Percentiles rank a stretch among this genome's conserved stretches.
Conservation (phyloP, 2,329 filamentous ascomycete genomes). For the Fusarium sp. region DNA sequence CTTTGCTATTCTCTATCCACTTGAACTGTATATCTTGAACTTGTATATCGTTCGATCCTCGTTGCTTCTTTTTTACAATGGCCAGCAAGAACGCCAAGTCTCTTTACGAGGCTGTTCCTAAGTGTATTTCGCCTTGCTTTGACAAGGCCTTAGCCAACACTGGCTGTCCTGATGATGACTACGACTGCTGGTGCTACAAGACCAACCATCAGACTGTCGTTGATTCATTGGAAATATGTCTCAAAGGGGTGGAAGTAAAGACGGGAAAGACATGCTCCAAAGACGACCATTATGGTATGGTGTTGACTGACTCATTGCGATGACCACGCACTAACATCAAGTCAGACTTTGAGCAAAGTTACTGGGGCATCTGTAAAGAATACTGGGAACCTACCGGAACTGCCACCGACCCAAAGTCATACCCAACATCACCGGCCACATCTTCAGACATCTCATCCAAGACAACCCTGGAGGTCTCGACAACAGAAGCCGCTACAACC, state of each 20-base stretch:
- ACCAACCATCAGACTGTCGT: slow-evolving; percentile 44
- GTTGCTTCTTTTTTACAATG: slow-evolving; percentile 14
- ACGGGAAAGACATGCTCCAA: slow-evolving; percentile 35
- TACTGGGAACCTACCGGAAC: slow-evolving; percentile 47
- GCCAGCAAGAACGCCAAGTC: slow-evolving; percentile 39
- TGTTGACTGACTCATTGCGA: rapidly evolving
- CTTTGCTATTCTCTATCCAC: not conserved
- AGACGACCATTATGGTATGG: slow-evolving; percentile 43
- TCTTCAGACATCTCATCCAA: not conserved
- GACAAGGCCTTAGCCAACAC: slow-evolving; percentile 44
- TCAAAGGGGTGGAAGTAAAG: slow-evolving; percentile 35
- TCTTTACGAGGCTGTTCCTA: slow-evolving; percentile 37
- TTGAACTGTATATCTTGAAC: not conserved
- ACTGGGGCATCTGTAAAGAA: slow-evolving; percentile 48
- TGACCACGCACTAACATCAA: not conserved
- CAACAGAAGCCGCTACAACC: slow-evolving; percentile 3
- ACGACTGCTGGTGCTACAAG: slow-evolving; percentile 46
- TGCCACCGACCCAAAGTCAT: slow-evolving; percentile 37
- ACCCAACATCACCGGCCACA: slow-evolving; percentile 14
- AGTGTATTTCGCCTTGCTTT: slow-evolving; percentile 41
- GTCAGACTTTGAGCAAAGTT: slow-evolving; percentile 45
- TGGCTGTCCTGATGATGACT: slow-evolving; percentile 40
- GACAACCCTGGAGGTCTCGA: not conserved
- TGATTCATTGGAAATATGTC: slow-evolving; percentile 41
- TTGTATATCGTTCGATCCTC: not conserved